A percentile compares a stretch with the other conserved stretches of the same genome.
These are phyloP conservation scores for Pseudocercospora musae DNA, from an alignment of 2,329 filamentous ascomycete species.

Conservation along the genomic window DNA sequence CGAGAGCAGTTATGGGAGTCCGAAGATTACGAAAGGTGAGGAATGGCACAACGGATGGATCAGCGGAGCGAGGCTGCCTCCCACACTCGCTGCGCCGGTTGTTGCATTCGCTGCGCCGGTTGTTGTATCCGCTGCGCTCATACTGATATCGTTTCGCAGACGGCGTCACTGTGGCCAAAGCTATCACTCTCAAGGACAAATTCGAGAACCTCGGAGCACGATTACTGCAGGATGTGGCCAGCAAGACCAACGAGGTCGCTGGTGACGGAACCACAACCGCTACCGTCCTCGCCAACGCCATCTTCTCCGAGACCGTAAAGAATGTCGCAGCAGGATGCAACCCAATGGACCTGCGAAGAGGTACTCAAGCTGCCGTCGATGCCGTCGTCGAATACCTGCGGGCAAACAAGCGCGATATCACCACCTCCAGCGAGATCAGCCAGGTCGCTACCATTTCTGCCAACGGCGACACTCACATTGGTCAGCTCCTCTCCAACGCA, in stretches of 20 bases:
- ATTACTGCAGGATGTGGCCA: slow-evolving; percentile 94
- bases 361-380: slow-evolving; percentile 94
- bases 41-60: slow-evolving; percentile 16
- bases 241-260: slow-evolving; percentile 98
- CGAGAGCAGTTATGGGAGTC: slow-evolving; percentile 96
- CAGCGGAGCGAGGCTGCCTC: neutral
- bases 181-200: slow-evolving; percentile 93
- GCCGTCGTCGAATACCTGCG: slow-evolving; percentile 91
- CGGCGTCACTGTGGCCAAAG: slow-evolving; percentile 61
- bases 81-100: too few relatives aligned
- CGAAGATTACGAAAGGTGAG: slow-evolving; percentile 98
- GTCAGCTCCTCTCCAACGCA: slow-evolving; percentile 90
- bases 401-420: slow-evolving; percentile 96
- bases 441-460: slow-evolving; percentile 98
- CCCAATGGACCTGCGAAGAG: slow-evolving; percentile 96
- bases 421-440: slow-evolving; percentile 92
- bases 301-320: slow-evolving; percentile 99
- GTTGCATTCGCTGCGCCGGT: neutral
- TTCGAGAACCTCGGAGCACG: slow-evolving; percentile 99
- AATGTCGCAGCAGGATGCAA: slow-evolving; percentile 99
- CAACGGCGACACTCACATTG: slow-evolving; percentile 94
- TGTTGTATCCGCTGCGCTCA: neutral
- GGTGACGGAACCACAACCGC: slow-evolving; percentile 98
- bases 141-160: slow-evolving; percentile 36
- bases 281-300: slow-evolving; percentile 92